Conservation (phyloP, 305 asterid genomes). For the Ajuga reptans region DNA sequence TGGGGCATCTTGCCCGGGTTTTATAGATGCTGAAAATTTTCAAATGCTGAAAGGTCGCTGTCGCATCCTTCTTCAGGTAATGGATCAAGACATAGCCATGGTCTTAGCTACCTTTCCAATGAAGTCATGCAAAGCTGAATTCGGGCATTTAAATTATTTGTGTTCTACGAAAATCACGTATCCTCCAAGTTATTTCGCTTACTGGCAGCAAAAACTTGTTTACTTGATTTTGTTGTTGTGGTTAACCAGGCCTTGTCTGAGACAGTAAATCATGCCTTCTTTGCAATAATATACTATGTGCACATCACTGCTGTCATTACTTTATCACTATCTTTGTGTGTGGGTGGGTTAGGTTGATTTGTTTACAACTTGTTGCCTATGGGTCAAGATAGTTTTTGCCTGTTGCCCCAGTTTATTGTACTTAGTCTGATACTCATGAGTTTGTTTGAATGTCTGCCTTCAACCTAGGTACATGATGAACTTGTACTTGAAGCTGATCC, state of each 20-base stretch:
- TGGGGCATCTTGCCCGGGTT: conserved; percentile 41
- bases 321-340: no score
- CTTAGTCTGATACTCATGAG: no score
- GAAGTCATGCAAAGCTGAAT: not conserved
- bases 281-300: not conserved
- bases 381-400: no score
- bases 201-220: not conserved
- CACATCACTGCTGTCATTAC: not conserved
- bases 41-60: conserved; percentile 78
- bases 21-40: conserved; percentile 42
- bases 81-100: not conserved
- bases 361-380: no score
- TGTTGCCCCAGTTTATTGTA: no score
- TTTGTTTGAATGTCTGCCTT: not conserved
- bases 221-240: not conserved
- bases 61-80: conserved; percentile 85
- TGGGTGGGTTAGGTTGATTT: no score
- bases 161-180: not conserved
- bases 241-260: not conserved
- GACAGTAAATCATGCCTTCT: conserved; percentile 1
- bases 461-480: conserved; percentile 83
- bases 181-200: conserved; percentile 2
- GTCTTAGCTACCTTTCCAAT: not conserved
- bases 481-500: conserved; percentile 81
- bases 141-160: not conserved